These are phyloP conservation scores for Talaromyces sp. DNA, from an alignment of 2,329 filamentous ascomycete species.

Conservation along the genomic window DNA sequence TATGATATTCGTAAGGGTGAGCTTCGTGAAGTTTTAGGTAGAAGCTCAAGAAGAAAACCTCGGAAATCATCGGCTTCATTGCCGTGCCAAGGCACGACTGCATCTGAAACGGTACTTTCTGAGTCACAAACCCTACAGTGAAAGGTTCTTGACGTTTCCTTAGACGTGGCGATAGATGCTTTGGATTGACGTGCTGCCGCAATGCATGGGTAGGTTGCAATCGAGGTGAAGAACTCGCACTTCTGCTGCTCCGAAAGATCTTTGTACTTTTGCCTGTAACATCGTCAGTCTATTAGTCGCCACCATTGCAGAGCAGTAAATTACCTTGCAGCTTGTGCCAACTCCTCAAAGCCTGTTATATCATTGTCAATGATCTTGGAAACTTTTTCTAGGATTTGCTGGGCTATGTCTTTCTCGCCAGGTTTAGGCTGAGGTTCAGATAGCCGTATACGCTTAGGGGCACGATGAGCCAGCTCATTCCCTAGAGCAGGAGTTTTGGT, in stretches of 20 bases:
- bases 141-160: conserved; percentile 27
- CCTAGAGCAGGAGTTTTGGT: neutral
- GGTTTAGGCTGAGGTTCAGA: conserved; percentile 28
- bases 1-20: conserved; percentile 65
- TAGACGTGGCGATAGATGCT: conserved; percentile 29
- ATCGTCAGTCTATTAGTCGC: conserved; percentile 15
- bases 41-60: conserved; percentile 45
- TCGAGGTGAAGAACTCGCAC: conserved; percentile 53
- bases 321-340: conserved; percentile 10
- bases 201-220: conserved; percentile 61
- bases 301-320: neutral
- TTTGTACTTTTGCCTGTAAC: conserved; percentile 48
- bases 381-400: conserved; percentile 35
- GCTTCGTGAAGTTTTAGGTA: conserved; percentile 47
- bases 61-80: conserved; percentile 35
- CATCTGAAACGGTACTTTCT: conserved; percentile 25
- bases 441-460: conserved; percentile 38
- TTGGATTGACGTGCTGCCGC: conserved; percentile 48
- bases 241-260: conserved; percentile 51
- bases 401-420: conserved; percentile 24
- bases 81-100: conserved; percentile 21
- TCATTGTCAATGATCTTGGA: conserved; percentile 38
- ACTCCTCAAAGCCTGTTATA: conserved; percentile 4
- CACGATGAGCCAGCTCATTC: conserved; percentile 21
- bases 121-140: conserved; percentile 41